These are phyloP conservation scores for Phycomyces blakesleeanus DNA, from an alignment of 192 early-diverging fungal genomes.

Conservation along the genomic window DNA sequence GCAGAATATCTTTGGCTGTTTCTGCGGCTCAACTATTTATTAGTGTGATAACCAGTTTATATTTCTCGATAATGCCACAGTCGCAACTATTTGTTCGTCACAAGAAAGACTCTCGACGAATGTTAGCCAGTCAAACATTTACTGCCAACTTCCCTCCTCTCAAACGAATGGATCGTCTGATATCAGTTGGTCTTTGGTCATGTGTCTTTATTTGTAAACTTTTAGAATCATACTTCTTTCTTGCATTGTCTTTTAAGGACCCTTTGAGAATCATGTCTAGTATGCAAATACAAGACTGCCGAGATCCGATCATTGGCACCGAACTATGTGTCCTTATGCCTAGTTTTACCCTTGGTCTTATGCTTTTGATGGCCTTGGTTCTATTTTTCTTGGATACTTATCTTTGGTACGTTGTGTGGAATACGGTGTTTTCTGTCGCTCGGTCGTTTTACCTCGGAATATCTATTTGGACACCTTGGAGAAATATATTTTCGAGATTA, in stretches of 20 bases:
- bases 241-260: constrained; percentile 76
- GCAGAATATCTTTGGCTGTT: constrained; percentile 51
- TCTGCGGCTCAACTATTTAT: constrained; percentile 66
- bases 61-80: constrained; percentile 64
- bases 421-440: constrained; percentile 72
- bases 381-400: constrained; percentile 87
- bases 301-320: constrained; percentile 52
- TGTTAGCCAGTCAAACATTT: constrained; percentile 55
- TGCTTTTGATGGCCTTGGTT: constrained; percentile 69
- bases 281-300: constrained; percentile 49
- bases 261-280: constrained; percentile 55
- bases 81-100: constrained; percentile 50
- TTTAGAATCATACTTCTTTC: constrained; percentile 79
- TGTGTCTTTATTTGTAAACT: constrained; percentile 75
- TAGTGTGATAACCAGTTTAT: constrained; percentile 60
- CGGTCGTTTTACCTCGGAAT: constrained; percentile 73
- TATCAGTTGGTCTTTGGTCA: constrained; percentile 70
- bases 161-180: constrained; percentile 56
- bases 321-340: constrained; percentile 65
- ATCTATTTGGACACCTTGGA: constrained; percentile 80
- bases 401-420: constrained; percentile 88
- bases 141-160: constrained; percentile 72
- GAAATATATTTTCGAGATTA: constrained; percentile 73
- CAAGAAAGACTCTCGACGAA: constrained; percentile 36
- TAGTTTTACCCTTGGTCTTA: constrained; percentile 61